Evolutionary conservation across 345 rosid genomes (phyloP), one percentile per base, ranked within the genome.

Genomic region (Salix brachista): DNA sequence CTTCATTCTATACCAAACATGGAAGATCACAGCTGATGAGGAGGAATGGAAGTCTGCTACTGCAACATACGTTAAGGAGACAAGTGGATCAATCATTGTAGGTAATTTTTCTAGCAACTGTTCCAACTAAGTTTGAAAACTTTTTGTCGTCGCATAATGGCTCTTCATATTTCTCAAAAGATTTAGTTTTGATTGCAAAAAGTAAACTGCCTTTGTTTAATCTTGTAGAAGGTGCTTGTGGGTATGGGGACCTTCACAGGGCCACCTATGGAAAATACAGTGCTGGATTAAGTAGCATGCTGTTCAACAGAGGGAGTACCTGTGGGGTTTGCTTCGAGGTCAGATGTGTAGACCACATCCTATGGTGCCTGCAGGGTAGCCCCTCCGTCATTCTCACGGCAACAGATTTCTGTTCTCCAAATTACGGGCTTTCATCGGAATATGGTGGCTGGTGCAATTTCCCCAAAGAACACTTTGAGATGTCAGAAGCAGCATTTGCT

Each of bases 381-480:
- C 98, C 98, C 19, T 85, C 96, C 0, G 88, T 91, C 50, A 78
- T 88, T 67, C 94, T 94, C 68, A 91, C 98, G 0, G 94, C 96
- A 82, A 94, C 98, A 13, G 94, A 94, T 82, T 94, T 94, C 79
- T 94, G 98, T 67, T 94, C 97, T 74, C 98, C 97, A 3, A 94
- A 94, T 79, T 85, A 86, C 25, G 98, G 94, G 18, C 92, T 94
- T 39, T 87, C 94, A 0, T 74, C 91, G 5, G 98, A 91, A 75
- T 92, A 89, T 65, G 96, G 97, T 50, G 98, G 98, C 61, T 91
- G 97, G 94, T 94, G 98, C 79, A 94, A 94, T 85, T 90, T 90
- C 76, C 97, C 98, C 14, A 93, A 88, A 76, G 85, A 91, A 74
- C 98, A 94, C 75, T 94, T 94, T 66, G 97, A 92, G 82, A 87